Percentiles rank a stretch among this genome's conserved stretches.
Conservation (phyloP, 202 grass and related monocot genomes). For the Digitaria exilis region DNA sequence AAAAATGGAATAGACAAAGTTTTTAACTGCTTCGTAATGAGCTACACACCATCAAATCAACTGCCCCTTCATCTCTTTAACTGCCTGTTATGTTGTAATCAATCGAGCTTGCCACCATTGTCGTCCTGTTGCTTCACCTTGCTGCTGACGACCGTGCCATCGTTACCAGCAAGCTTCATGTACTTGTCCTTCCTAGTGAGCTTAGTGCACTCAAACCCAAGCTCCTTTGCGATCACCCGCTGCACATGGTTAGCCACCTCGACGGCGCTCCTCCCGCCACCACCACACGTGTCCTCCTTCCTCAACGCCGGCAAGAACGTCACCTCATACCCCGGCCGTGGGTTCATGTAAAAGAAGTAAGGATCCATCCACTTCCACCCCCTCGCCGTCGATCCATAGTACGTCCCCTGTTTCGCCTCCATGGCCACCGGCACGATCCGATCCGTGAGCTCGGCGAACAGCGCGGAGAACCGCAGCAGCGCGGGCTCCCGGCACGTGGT, state of each 20-base stretch:
- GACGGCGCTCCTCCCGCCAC: slow-evolving; percentile 38
- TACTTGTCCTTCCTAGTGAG: slow-evolving; percentile 92
- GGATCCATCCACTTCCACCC: slow-evolving; percentile 81
- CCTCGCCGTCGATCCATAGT: slow-evolving; percentile 67
- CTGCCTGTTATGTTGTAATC: too few species aligned
- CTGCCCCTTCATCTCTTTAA: too few species aligned
- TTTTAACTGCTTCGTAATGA: too few species aligned
- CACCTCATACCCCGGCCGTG: slow-evolving; percentile 63
- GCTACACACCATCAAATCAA: too few species aligned
- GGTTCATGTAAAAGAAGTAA: slow-evolving; percentile 98
- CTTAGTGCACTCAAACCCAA: slow-evolving; percentile 61
- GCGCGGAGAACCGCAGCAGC: slow-evolving; percentile 73
- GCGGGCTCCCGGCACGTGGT: slow-evolving; percentile 87
- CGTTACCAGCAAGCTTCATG: slow-evolving; percentile 75
- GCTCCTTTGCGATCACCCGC: slow-evolving; percentile 55
- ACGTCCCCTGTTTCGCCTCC: slow-evolving; percentile 51
- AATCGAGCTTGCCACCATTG: not conserved
- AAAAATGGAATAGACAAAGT: too few species aligned
- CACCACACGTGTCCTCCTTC: slow-evolving; percentile 60
- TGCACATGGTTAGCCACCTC: slow-evolving; percentile 92
- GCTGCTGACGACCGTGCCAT: slow-evolving; percentile 37
- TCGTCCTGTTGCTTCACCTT: not conserved
- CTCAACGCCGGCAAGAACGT: slow-evolving; percentile 66
- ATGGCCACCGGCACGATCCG: slow-evolving; percentile 81
- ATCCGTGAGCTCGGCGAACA: slow-evolving; percentile 84